Base-by-base conservation (phyloP, 257 asterid genomes). In the Petunia secreta region DNA sequence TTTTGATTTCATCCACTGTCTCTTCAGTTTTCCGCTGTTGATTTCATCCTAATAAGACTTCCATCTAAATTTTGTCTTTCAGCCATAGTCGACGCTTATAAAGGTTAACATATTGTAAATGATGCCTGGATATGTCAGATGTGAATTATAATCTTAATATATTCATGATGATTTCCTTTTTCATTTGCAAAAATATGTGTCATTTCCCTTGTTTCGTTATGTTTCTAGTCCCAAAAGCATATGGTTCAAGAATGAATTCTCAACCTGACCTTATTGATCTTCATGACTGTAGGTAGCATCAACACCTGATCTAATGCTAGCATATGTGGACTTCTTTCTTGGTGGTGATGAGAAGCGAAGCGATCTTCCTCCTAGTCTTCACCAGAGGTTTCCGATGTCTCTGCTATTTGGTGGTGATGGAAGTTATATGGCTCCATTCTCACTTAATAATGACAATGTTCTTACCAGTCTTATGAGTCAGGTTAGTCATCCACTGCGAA, bases 281-380 rank as follows among this genome's bases (percentile, higher is more conserved):
- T 76, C 82, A 63, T 62, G 52, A 77, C 80, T 89, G 80, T 86
- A 96, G 99, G 98, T 96, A 63, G 98, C 97, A 82, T 97, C 99
- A 37, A 91, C 99, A 53, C 89, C 99, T 76, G 99, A 96, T 87
- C 89, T 96, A 84, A 92, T 94, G 98, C 94, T 94, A 50, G 99
- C 92, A 50, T 96, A 92, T 82, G 81, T 94, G 40, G 99, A 96
- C 87, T 92, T 96, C 85, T 96, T 92, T 73, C 98, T 96, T 80
- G 99, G 99, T 57, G 99, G 99, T 63, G 99, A 96, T 86, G 99
- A 94, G 83, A 96, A 89, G 89, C 92, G 97, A 88, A 88, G 86
- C 64, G 98, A 92, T 86, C 94, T 94, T 79, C 99, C 99, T 85
- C 96, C 98, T 58, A 88, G 90, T 34, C 92, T 96, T 77, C 89